Evolutionary conservation across 192 early-diverging fungal genomes (phyloP), one percentile per base, ranked within the genome.

Genomic region (Coemansia aciculifera): DNA sequence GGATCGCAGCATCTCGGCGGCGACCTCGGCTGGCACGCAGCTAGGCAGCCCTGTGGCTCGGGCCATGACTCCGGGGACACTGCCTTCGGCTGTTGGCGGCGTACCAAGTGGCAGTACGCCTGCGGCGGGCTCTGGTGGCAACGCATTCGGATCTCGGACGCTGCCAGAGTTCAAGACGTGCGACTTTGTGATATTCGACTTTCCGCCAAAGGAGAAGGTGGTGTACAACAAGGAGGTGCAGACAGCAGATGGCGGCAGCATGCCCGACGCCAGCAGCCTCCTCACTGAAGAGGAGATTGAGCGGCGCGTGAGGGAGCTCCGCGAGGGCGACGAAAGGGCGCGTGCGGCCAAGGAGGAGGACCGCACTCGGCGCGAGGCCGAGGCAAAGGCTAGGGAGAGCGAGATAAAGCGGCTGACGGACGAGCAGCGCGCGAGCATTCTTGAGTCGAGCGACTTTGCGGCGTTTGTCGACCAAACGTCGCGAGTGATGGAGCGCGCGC

Each of bases 171-270:
- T 97, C 44, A 82, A 78, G 6, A 86, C 88, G n/a, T 83, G 86
- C 11, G 90, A 94, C 51, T 85, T 91, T 51, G 86, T 90, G n/a
- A 73, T 95, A 38, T 85, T 95, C 60, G 97, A 99, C 72, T 86
- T 95, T 72, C 85, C 94, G 49, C 93, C 97, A 11, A 84, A 86
- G 78, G 95, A 95, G 83, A 86, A 84, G 57, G 90, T 97, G 17
- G 86, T 87, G 29, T 98, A 98, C 82, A 92, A 87, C 73, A 97
- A 97, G 75, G 95, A 95, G 67, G 86, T 90, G 6, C 92, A 94
- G 71, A 92, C 92, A 4, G 74, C 77, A 0, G 88, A 88, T 38
- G 29, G 40, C 54, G n/a, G 44, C 40, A 71, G 62, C 19, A 76
- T 71, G 34, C 49, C 70, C 13, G 82, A 83, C 19, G 71, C 62